A percentile compares a stretch with the other conserved stretches of the same genome.
These are phyloP conservation scores for Didymella pomorum DNA, from an alignment of 2,329 filamentous ascomycete species.

Conservation along the genomic window DNA sequence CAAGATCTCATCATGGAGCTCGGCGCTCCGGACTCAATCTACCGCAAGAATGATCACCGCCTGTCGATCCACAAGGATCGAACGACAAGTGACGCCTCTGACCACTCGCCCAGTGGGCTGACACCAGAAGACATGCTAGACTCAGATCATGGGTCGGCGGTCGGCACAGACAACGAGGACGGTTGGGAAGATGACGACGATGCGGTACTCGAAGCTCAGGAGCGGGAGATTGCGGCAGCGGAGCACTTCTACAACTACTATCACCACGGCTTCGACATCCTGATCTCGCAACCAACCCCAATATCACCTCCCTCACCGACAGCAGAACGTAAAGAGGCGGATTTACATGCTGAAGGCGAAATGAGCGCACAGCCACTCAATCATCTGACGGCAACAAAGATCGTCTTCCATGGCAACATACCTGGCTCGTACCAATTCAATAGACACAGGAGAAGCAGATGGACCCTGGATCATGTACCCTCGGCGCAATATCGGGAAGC, in stretches of 20 bases:
- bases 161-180: slow-evolving; percentile 52
- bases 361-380: slow-evolving; percentile 56
- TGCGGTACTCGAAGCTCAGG: slow-evolving; percentile 65
- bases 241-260: slow-evolving; percentile 97
- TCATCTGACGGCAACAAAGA: slow-evolving; percentile 83
- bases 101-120: slow-evolving; percentile 41
- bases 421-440: slow-evolving; percentile 98
- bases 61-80: slow-evolving; percentile 78
- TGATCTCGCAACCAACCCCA: slow-evolving; percentile 78
- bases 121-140: slow-evolving; percentile 42
- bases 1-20: slow-evolving; percentile 92
- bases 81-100: slow-evolving; percentile 47
- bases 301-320: slow-evolving; percentile 58
- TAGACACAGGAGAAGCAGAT: slow-evolving; percentile 86
- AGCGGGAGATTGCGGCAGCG: slow-evolving; percentile 65
- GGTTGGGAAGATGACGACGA: slow-evolving; percentile 57
- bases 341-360: slow-evolving; percentile 36
- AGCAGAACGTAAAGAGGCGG: slow-evolving; percentile 61
- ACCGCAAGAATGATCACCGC: slow-evolving; percentile 86
- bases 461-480: slow-evolving; percentile 70
- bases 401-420: slow-evolving; percentile 94
- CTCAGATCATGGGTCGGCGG: slow-evolving; percentile 45
- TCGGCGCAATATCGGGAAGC: slow-evolving; percentile 53
- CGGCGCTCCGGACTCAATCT: slow-evolving; percentile 92
- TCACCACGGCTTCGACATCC: slow-evolving; percentile 89